A percentile compares a stretch with the other conserved stretches of the same genome.
phyloP scores from a whole-genome alignment of 768 basidiomycete species.

The Serendipita indica region DNA sequence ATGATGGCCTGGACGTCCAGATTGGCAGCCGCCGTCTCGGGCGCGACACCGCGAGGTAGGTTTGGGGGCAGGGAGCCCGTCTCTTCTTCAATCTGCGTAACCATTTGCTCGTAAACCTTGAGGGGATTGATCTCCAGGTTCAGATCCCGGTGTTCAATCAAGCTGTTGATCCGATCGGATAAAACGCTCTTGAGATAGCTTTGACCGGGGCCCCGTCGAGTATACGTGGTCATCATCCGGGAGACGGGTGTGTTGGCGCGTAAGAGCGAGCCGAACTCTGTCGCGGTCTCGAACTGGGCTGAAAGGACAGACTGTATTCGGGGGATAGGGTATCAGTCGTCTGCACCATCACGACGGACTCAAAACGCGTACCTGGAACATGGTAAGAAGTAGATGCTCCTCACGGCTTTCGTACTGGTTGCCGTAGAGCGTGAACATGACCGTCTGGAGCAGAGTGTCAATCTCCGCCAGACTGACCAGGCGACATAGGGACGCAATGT shows the following conservation, averaged over 20 bases:
- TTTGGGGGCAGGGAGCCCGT: conserved; percentile 82
- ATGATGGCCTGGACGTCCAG: conserved; percentile 96
- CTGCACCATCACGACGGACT: background rate
- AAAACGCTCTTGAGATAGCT: conserved; percentile 96
- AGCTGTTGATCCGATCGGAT: conserved; percentile 93
- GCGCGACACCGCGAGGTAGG: conserved; percentile 82
- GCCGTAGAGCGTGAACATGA: conserved; percentile 99
- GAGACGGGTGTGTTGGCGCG: conserved; percentile 98
- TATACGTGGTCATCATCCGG: conserved; percentile 99
- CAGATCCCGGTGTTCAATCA: conserved; percentile 98
- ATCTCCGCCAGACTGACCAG: conserved; percentile 94
- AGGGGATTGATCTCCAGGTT: conserved; percentile 98
- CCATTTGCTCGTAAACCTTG: conserved; percentile 99
- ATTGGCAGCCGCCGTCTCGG: conserved; percentile 89
- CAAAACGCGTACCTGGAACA: conserved; percentile 53
- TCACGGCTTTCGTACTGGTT: conserved; percentile 98
- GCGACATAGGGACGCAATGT: conserved; percentile 90
- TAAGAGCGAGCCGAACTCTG: conserved; percentile 95
- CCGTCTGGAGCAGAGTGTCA: conserved; percentile 96
- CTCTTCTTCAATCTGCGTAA: conserved; percentile 96
- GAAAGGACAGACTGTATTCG: conserved; percentile 68
- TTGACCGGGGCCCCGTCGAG: conserved; percentile 94
- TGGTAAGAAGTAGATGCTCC: conserved; percentile 93
- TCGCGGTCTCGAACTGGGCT: conserved; percentile 97
- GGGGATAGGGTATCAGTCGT: conserved; percentile 18